Conservation (phyloP, 305 asterid genomes). For the Fraxinus nigra region DNA sequence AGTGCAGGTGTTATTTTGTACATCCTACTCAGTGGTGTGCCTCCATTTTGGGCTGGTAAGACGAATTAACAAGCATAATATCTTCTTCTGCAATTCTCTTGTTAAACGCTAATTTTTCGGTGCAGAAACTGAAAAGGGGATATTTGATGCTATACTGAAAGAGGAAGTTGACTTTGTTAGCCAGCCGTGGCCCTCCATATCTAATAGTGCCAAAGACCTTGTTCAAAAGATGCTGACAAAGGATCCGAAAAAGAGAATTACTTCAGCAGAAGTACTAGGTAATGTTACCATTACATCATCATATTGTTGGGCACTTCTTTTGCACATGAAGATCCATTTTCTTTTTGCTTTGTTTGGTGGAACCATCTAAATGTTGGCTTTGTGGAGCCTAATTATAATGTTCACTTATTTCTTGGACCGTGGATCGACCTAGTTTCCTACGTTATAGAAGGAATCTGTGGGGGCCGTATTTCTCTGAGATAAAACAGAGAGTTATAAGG, state of each 20-base stretch:
- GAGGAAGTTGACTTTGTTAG: slow-evolving; percentile 77
- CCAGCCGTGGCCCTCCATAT: slow-evolving; percentile 86
- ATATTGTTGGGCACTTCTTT: background rate
- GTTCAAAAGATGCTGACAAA: slow-evolving; percentile 33
- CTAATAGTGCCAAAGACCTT: slow-evolving; percentile 73
- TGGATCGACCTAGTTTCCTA: background rate
- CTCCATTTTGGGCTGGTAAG: slow-evolving; percentile 96
- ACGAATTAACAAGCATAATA: background rate
- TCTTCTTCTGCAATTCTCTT: background rate
- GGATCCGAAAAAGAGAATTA: slow-evolving; percentile 67
- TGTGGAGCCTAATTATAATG: background rate
- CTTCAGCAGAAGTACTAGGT: slow-evolving; percentile 82
- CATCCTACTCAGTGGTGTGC: slow-evolving; percentile 84
- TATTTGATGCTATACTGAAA: slow-evolving; percentile 66
- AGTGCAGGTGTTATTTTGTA: slow-evolving; percentile 90
- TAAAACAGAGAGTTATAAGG: background rate
- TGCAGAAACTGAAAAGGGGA: slow-evolving; percentile 82
- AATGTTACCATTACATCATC: slow-evolving; percentile 10
- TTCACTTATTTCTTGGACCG: background rate
- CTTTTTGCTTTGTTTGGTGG: background rate
- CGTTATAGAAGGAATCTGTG: no score
- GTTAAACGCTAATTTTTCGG: slow-evolving; percentile 4
- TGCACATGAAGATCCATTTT: background rate
- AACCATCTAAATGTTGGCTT: background rate
- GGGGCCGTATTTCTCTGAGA: background rate